Evolutionary conservation across 2,329 filamentous ascomycete genomes (phyloP).

Genomic region (Mycogone perniciosa): DNA sequence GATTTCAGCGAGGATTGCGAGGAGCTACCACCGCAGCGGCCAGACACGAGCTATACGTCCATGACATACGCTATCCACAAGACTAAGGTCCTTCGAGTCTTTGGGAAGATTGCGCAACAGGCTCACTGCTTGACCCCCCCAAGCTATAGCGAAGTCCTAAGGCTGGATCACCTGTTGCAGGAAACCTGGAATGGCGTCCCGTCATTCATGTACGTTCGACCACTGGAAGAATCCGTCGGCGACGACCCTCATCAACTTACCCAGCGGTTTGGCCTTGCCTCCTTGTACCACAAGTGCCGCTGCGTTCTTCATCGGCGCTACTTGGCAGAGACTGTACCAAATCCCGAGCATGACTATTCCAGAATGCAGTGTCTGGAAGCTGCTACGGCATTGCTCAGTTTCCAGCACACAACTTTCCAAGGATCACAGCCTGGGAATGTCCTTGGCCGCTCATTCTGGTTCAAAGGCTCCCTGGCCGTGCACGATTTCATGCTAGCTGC

Average conservation of each 20-base stretch:
- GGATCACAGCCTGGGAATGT: constrained; percentile 47
- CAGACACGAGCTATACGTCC: constrained; percentile 52
- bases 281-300: constrained; percentile 48
- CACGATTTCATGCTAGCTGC: constrained; percentile 57
- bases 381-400: constrained; percentile 41
- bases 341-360: constrained; percentile 45
- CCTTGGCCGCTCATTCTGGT: constrained; percentile 48
- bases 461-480: constrained; percentile 49
- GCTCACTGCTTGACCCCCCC: constrained; percentile 44
- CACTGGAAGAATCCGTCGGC: constrained; percentile 43
- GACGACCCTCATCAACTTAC: constrained; percentile 42
- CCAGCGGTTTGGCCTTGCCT: constrained; percentile 46
- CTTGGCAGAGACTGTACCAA: constrained; percentile 36
- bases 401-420: constrained; percentile 42
- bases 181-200: constrained; percentile 42
- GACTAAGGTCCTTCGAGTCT: constrained; percentile 39
- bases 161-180: constrained; percentile 40
- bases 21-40: constrained; percentile 50
- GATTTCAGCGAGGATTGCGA: constrained; percentile 54
- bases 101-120: constrained; percentile 44
- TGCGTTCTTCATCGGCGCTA: constrained; percentile 52
- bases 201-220: constrained; percentile 40
- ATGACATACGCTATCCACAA: constrained; percentile 51
- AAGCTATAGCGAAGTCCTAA: constrained; percentile 43
- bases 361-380: constrained; percentile 44